Conservation (phyloP, 2,329 filamentous ascomycete genomes). For the Lachnellula occidentalis region DNA sequence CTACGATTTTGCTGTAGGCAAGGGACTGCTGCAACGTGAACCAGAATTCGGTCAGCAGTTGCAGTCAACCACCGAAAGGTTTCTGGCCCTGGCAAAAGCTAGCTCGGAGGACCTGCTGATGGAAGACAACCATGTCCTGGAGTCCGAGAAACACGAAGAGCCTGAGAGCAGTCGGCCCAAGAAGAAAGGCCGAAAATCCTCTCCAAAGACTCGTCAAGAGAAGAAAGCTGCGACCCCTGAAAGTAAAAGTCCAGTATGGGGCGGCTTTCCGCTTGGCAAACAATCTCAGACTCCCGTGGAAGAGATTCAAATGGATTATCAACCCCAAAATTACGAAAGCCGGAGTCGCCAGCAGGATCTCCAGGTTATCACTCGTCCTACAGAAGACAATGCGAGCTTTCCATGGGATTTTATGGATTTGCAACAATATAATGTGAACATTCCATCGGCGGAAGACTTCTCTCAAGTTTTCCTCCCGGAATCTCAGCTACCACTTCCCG, state of each 20-base stretch:
- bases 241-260: conserved; percentile 8
- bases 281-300: conserved; percentile 11
- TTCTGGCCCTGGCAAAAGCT: conserved; percentile 49
- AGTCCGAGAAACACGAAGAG: conserved; percentile 10
- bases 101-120: conserved; percentile 35
- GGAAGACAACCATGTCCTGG: conserved; percentile 19
- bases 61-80: conserved; percentile 50
- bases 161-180: conserved; percentile 3
- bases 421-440: conserved; percentile 25
- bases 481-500: conserved; percentile 38
- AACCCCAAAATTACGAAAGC: conserved; percentile 9
- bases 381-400: conserved; percentile 49
- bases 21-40: conserved; percentile 51
- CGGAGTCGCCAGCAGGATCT: conserved; percentile 29
- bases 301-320: conserved; percentile 12
- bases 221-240: neutral
- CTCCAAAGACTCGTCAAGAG: conserved; percentile 7
- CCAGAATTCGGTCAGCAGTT: conserved; percentile 55
- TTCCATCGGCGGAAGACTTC: conserved; percentile 27
- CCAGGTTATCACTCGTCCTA: conserved; percentile 47
- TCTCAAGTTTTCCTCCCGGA: conserved; percentile 25
- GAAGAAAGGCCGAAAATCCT: conserved; percentile 3
- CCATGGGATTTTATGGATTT: conserved; percentile 35
- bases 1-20: conserved; percentile 53
- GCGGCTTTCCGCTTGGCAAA: conserved; percentile 25